Evolutionary conservation across 2,329 filamentous ascomycete species (phyloP).

Genomic region (Verticillium isaacii): DNA sequence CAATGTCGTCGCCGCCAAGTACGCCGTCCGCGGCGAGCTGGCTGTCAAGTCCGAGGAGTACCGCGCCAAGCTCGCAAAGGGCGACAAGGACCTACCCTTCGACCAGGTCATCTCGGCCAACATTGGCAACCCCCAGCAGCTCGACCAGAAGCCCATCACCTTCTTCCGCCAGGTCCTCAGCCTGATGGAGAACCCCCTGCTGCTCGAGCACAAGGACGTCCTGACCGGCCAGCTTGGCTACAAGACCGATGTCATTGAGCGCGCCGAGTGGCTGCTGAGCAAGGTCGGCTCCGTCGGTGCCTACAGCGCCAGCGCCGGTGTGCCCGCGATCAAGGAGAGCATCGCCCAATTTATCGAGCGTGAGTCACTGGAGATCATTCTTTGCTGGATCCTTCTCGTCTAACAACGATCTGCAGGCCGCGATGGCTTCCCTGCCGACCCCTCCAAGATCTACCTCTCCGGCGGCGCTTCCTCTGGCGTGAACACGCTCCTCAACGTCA

Average conservation of each 20-base stretch:
- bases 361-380: conserved; percentile 32
- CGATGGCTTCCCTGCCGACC: conserved; percentile 81
- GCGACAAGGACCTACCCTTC: conserved; percentile 67
- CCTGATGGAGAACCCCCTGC: conserved; percentile 80
- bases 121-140: conserved; percentile 97
- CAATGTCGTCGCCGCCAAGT: conserved; percentile 80
- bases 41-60: conserved; percentile 92
- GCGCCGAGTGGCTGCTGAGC: conserved; percentile 75
- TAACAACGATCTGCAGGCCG: conserved; percentile 46
- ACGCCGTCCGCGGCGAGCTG: conserved; percentile 94
- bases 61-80: conserved; percentile 65
- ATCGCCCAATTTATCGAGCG: conserved; percentile 90
- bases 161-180: conserved; percentile 98
- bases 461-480: conserved; percentile 91
- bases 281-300: conserved; percentile 89
- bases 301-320: conserved; percentile 92
- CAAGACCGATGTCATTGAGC: conserved; percentile 81
- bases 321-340: conserved; percentile 79
- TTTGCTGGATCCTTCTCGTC: conserved; percentile 1
- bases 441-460: conserved; percentile 82
- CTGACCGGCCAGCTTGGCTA: conserved; percentile 74
- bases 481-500: conserved; percentile 85
- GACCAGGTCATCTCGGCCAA: conserved; percentile 91
- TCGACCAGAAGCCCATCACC: conserved; percentile 98
- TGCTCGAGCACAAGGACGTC: conserved; percentile 80